Conservation (phyloP, 2,329 filamentous ascomycete genomes). For the Aspergillus alliaceus region DNA sequence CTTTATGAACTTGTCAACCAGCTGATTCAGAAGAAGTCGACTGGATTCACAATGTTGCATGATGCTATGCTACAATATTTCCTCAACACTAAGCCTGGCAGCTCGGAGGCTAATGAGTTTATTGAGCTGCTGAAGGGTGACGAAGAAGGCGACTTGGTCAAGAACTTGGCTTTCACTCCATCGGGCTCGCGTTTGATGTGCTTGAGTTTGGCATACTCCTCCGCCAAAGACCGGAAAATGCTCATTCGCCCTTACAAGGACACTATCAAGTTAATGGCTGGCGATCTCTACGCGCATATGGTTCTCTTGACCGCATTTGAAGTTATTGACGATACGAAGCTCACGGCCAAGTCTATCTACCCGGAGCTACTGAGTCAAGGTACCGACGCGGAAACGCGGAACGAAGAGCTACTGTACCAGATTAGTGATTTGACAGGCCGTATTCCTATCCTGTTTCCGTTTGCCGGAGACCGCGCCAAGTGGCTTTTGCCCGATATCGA, state of each 20-base stretch:
- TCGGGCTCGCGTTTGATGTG: constrained; percentile 81
- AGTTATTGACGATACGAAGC: constrained; percentile 89
- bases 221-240: constrained; percentile 88
- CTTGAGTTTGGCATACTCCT: constrained; percentile 78
- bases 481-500: constrained; percentile 66
- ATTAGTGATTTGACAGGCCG: constrained; percentile 52
- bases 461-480: constrained; percentile 62
- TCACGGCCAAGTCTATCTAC: constrained; percentile 82
- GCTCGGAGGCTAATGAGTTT: constrained; percentile 82
- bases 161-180: constrained; percentile 94
- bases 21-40: constrained; percentile 93
- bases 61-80: constrained; percentile 99
- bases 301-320: constrained; percentile 85
- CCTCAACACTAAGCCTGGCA: constrained; percentile 72
- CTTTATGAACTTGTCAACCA: constrained; percentile 85
- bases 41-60: constrained; percentile 95
- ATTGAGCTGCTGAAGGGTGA: constrained; percentile 89
- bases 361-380: constrained; percentile 78
- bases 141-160: constrained; percentile 82
- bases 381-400: constrained; percentile 34
- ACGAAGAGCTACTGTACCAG: constrained; percentile 46
- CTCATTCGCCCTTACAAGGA: constrained; percentile 89
- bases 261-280: constrained; percentile 80
- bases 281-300: constrained; percentile 74
- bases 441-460: constrained; percentile 75